phyloP scores from a whole-genome alignment of 1,139 yeast species.

The Taphrina confusa region DNA sequence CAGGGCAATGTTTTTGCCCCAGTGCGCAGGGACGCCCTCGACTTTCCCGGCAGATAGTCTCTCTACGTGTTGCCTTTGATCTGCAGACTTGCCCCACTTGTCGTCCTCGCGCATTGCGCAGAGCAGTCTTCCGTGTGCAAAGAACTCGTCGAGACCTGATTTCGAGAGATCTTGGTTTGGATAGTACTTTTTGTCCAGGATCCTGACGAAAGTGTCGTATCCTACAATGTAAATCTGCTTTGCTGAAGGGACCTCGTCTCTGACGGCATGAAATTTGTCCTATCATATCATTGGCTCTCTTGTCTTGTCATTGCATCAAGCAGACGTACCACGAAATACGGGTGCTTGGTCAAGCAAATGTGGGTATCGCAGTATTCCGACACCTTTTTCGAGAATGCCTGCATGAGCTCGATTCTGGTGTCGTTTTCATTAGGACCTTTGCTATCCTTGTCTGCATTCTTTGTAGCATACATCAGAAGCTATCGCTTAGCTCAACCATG shows the following conservation, averaged over 20 bases:
- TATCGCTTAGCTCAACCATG: not conserved
- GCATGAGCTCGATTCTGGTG: slow-evolving; percentile 22
- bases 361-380: slow-evolving; percentile 15
- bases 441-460: slow-evolving; percentile 33
- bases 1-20: slow-evolving; percentile 23
- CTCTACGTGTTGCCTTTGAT: slow-evolving; percentile 14
- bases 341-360: slow-evolving; percentile 29
- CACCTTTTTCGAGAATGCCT: slow-evolving; percentile 24
- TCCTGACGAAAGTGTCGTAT: slow-evolving; percentile 28
- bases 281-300: slow-evolving; percentile 1
- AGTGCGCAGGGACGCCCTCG: slow-evolving; percentile 21
- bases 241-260: slow-evolving; percentile 8
- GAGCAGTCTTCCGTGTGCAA: slow-evolving; percentile 16
- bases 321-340: slow-evolving; percentile 16
- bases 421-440: slow-evolving; percentile 11
- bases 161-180: slow-evolving; percentile 28
- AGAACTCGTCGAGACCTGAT: slow-evolving; percentile 27
- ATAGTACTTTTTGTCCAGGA: slow-evolving; percentile 33
- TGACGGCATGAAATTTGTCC: slow-evolving; percentile 24
- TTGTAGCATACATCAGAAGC: slow-evolving; percentile 30
- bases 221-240: slow-evolving; percentile 27
- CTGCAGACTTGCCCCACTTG: slow-evolving; percentile 21
- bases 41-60: slow-evolving; percentile 13
- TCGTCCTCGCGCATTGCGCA: slow-evolving; percentile 31
- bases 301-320: not conserved